Percentiles rank a stretch among this genome's conserved stretches.
phyloP scores from a whole-genome alignment of 1,139 yeast species.

The Geotrichum citri-aurantii region DNA sequence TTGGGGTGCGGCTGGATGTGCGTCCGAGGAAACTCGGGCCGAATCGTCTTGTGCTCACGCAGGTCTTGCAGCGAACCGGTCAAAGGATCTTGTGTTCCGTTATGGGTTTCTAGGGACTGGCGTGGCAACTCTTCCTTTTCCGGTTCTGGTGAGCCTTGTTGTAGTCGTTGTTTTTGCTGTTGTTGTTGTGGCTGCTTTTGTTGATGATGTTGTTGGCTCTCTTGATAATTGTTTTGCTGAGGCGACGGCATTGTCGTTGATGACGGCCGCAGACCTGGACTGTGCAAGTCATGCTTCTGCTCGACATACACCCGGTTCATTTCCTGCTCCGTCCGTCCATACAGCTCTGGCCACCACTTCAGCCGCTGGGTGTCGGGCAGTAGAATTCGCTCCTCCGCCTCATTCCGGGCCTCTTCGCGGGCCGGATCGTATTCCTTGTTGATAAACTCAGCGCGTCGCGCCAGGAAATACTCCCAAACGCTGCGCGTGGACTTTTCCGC shows the following conservation, averaged over 20 bases:
- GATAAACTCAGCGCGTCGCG: slow-evolving; percentile 65
- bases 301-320: slow-evolving; percentile 45
- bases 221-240: neutral
- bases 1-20: slow-evolving; percentile 6
- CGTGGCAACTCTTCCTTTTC: neutral
- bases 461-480: slow-evolving; percentile 90
- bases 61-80: neutral
- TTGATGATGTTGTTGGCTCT: neutral
- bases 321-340: slow-evolving; percentile 72
- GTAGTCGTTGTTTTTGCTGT: neutral
- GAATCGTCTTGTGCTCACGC: neutral
- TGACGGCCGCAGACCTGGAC: neutral
- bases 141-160: neutral
- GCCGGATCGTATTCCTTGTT: slow-evolving; percentile 32
- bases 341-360: slow-evolving; percentile 84
- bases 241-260: neutral
- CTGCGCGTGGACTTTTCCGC: slow-evolving; percentile 54
- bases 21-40: neutral
- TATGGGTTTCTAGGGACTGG: neutral
- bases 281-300: neutral
- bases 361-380: slow-evolving; percentile 64
- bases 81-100: neutral
- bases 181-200: neutral
- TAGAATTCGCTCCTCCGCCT: slow-evolving; percentile 43
- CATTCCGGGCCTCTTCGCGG: slow-evolving; percentile 20